Conservation (phyloP, 169 alveolate species). For the Plasmodium sp. region DNA sequence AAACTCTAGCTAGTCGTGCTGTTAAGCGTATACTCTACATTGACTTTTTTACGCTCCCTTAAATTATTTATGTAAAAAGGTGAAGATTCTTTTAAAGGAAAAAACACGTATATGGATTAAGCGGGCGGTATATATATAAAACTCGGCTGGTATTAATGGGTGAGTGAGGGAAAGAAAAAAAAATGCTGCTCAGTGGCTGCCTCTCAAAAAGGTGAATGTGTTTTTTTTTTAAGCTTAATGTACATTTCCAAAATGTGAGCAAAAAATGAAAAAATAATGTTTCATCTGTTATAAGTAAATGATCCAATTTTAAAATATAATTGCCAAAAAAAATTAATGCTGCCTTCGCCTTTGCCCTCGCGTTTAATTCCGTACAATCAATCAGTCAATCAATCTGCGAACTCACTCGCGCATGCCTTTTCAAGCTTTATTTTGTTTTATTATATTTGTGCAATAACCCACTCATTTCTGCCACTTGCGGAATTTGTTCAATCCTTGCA, state of each 20-base stretch:
- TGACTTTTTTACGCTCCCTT: not conserved
- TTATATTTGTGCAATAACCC: not conserved
- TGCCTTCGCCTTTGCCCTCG: not conserved
- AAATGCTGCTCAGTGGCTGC: not conserved
- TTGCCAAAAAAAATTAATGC: not conserved
- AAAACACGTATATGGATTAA: not conserved
- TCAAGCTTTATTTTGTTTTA: not conserved
- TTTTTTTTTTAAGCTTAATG: not conserved
- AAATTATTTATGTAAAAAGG: not conserved
- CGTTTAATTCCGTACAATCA: not conserved
- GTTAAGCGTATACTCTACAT: not conserved
- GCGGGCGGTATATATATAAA: not conserved
- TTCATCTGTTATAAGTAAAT: not conserved
- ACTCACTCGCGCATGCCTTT: not conserved
- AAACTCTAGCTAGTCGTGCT: not conserved
- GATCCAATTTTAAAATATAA: not conserved
- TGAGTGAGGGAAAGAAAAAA: not conserved
- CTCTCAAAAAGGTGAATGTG: slow-evolving; percentile 8
- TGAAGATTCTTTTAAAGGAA: not conserved
- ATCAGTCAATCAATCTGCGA: not conserved
- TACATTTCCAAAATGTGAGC: slow-evolving; percentile 5
- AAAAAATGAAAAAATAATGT: slow-evolving; percentile 12
- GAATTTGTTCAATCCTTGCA: not conserved
- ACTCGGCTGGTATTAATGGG: not conserved
- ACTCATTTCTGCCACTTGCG: slow-evolving; percentile 4